Conservation (phyloP, 176 grass and related monocot genomes). For the Luzula sylvatica region DNA sequence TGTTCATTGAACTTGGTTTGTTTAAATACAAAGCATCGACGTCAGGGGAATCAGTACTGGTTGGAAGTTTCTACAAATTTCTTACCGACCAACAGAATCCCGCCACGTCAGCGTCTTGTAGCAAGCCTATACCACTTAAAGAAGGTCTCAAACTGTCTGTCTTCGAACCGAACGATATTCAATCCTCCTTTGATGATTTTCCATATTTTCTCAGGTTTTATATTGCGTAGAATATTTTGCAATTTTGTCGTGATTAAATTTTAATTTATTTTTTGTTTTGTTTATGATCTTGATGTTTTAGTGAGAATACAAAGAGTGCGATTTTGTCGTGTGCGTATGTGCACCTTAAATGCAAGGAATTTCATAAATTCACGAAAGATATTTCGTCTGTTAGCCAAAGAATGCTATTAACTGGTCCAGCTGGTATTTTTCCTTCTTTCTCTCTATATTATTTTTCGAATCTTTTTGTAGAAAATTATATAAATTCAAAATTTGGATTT, state of each 20-base stretch:
- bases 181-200: constrained; percentile 70
- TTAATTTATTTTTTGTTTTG: background rate
- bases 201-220: constrained; percentile 86
- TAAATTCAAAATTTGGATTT: constrained; percentile 15
- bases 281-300: constrained; percentile 37
- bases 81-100: constrained; percentile 50
- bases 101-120: constrained; percentile 16
- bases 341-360: constrained; percentile 75
- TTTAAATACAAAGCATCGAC: background rate
- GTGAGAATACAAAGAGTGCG: constrained; percentile 68
- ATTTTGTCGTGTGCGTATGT: constrained; percentile 78
- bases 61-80: constrained; percentile 47
- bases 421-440: constrained; percentile 34
- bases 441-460: no score
- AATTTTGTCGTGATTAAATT: background rate
- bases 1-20: constrained; percentile 2
- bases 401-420: constrained; percentile 77
- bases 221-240: background rate
- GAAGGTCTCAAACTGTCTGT: constrained; percentile 59
- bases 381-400: constrained; percentile 87
- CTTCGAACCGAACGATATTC: constrained; percentile 53
- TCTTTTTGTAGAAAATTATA: background rate
- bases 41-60: constrained; percentile 52
- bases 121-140: constrained; percentile 47
- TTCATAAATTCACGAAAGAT: constrained; percentile 51